Base-by-base conservation (phyloP, 495 filamentous ascomycete genomes). In the Podospora bellae-mahoneyi region DNA sequence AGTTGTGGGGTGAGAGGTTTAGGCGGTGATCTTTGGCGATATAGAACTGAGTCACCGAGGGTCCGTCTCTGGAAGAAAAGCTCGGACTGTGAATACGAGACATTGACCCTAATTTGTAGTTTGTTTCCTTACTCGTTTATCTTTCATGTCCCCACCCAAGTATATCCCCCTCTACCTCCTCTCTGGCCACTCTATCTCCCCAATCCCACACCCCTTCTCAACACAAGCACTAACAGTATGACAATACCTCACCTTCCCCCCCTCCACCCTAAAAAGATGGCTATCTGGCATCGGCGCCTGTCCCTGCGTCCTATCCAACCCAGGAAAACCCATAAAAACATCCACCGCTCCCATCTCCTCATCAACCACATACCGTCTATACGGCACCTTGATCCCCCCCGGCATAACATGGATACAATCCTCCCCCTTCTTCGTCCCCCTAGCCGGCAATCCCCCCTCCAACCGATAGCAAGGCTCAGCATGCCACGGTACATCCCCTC, bases 281-380 rank as follows among this genome's bases (percentile, higher is more conserved):
- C 76, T 78, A 34, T 78, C 76, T 9, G 78, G 76, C 75, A 78
- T 78, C 0, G 76, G 68, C 34, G 69, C 55, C 64, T 74, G 27
- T 0, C 70, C 71, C 64, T 76, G 71, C 4, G 75, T 76, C 10
- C 76, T 61, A 57, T 80, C 78, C 34, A 80, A 62, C 5, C 78
- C 77, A 0, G 77, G 78, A 59, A 81, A 81, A 0, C 77, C 78
- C 39, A 76, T 62, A 60, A 76, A 81, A 15, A 81, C 70, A 56
- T 76, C 75, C 4, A 79, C 78, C 1, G 71, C 75, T 3, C 79
- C 79, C 58, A 80, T 61, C 18, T 68, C 69, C 53, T 81, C 76
- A 32, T 82, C 79, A 3, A 82, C 73, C 0, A 80, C 78, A 48
- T 79, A 82, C 16, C 80, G 5, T 26, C 78, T 71, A 64, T 79